These are phyloP conservation scores for Aspergillus aculeatinus DNA, from an alignment of 2,329 filamentous ascomycete species.

Conservation along the genomic window DNA sequence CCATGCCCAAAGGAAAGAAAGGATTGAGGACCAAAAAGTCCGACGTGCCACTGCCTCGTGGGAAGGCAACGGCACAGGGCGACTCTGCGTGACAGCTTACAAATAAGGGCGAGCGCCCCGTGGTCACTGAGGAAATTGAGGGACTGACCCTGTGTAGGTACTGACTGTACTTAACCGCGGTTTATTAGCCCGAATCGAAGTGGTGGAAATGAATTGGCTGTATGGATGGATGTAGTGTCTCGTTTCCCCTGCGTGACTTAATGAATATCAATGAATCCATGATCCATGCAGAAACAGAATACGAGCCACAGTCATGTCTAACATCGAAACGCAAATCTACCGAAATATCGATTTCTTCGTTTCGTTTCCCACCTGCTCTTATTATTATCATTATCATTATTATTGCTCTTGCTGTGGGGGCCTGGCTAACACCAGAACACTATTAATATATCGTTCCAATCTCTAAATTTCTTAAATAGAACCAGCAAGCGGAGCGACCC, in stretches of 20 bases:
- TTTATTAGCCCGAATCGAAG: not conserved
- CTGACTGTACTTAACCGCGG: not conserved
- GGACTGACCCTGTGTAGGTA: not conserved
- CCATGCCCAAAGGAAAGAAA: slow-evolving; percentile 17
- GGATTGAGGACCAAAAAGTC: slow-evolving; percentile 1
- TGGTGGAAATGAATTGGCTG: not conserved
- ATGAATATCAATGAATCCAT: not conserved
- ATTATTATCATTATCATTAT: no score
- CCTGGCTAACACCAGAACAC: not conserved
- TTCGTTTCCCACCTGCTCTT: no score
- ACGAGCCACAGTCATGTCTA: slow-evolving; percentile 3
- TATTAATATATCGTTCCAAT: not conserved
- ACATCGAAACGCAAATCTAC: not conserved
- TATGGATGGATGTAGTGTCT: not conserved
- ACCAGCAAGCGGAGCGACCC: not conserved
- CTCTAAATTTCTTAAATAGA: not conserved
- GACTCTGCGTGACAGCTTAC: not conserved
- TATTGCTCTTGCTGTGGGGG: not conserved
- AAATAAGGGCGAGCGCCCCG: not conserved
- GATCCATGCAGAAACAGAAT: slow-evolving; percentile 1
- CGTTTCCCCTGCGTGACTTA: slow-evolving; percentile 5
- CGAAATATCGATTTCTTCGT: not conserved
- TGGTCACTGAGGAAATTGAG: not conserved
- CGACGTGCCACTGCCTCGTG: slow-evolving; percentile 1
- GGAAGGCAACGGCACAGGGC: not conserved